Percentiles rank a stretch among this genome's conserved stretches.
Evolutionary conservation across 768 basidiomycete genomes (phyloP).

Genomic region (Boletus insuetus): DNA sequence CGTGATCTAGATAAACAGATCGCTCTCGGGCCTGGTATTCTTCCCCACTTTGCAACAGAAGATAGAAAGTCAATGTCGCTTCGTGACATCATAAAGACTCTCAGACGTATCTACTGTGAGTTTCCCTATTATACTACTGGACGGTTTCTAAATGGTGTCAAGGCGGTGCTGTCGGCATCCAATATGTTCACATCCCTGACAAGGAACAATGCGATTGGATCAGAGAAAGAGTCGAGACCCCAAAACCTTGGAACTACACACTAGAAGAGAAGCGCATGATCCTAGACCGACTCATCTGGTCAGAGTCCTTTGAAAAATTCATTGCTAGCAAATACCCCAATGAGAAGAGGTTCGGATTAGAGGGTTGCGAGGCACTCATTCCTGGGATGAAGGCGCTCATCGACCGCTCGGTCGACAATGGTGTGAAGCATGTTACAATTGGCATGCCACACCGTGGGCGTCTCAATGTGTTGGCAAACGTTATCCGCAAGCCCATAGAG

Average conservation of each 20-base stretch:
- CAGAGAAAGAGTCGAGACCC: slow-evolving; percentile 90
- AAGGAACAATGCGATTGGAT: slow-evolving; percentile 99
- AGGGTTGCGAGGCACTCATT: slow-evolving; percentile 95
- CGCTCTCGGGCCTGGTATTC: slow-evolving; percentile 90
- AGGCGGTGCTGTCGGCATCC: slow-evolving; percentile 88
- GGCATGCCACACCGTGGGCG: slow-evolving; percentile 99
- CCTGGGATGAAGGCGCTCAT: slow-evolving; percentile 99
- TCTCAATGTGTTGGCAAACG: slow-evolving; percentile 96
- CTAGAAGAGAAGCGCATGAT: slow-evolving; percentile 99
- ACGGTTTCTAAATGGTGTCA: slow-evolving; percentile 6
- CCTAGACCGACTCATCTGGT: slow-evolving; percentile 98
- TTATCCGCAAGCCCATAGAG: slow-evolving; percentile 97
- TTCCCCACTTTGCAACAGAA: slow-evolving; percentile 90
- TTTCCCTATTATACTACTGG: slow-evolving; percentile 6
- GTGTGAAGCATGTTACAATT: slow-evolving; percentile 93
- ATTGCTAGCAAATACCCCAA: slow-evolving; percentile 98
- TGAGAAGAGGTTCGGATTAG: slow-evolving; percentile 98
- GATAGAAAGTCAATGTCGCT: slow-evolving; percentile 87
- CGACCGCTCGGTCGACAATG: slow-evolving; percentile 95
- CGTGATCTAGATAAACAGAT: slow-evolving; percentile 94
- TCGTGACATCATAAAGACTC: slow-evolving; percentile 85
- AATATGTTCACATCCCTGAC: slow-evolving; percentile 95
- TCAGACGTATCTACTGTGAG: slow-evolving; percentile 93
- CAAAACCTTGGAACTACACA: slow-evolving; percentile 96
- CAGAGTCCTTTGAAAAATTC: slow-evolving; percentile 99